Percentiles rank a stretch among this genome's conserved stretches.
Evolutionary conservation across 371 early-diverging fungal species (phyloP).

Genomic region (Mucor lusitanicus): DNA sequence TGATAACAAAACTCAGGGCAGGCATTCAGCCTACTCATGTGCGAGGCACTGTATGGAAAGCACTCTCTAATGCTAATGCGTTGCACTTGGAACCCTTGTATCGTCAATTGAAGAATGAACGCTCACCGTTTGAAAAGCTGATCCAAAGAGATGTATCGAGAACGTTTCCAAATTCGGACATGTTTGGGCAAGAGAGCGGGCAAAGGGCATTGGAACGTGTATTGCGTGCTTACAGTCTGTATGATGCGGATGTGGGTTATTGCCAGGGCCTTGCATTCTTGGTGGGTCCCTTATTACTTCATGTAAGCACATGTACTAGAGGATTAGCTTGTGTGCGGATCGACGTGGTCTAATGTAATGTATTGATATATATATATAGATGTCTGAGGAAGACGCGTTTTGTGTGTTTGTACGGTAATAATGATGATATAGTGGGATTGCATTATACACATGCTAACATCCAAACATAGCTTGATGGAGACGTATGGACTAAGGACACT

Average conservation of each 20-base stretch:
- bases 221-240: slow-evolving; percentile 88
- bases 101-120: slow-evolving; percentile 75
- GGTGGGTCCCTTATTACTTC: slow-evolving; percentile 88
- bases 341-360: too few relatives aligned
- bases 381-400: slow-evolving; percentile 92
- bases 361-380: too few relatives aligned
- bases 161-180: slow-evolving; percentile 86
- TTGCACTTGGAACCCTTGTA: slow-evolving; percentile 81
- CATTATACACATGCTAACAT: not conserved
- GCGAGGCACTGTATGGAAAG: slow-evolving; percentile 93
- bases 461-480: slow-evolving; percentile 73
- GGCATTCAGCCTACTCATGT: slow-evolving; percentile 83
- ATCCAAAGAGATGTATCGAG: slow-evolving; percentile 90
- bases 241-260: slow-evolving; percentile 92
- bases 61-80: slow-evolving; percentile 80
- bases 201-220: slow-evolving; percentile 81
- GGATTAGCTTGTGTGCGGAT: too few relatives aligned
- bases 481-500: slow-evolving; percentile 82
- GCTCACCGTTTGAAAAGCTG: slow-evolving; percentile 83
- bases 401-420: slow-evolving; percentile 78
- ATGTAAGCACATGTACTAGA: slow-evolving; percentile 52
- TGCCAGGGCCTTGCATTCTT: slow-evolving; percentile 96
- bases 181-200: slow-evolving; percentile 83
- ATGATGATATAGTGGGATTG: not conserved
- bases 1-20: slow-evolving; percentile 69